Percentiles rank a stretch among this genome's conserved stretches.
These are phyloP conservation scores for Hypoxylon lenormandii DNA, from an alignment of 495 filamentous ascomycete genomes.

Conservation along the genomic window DNA sequence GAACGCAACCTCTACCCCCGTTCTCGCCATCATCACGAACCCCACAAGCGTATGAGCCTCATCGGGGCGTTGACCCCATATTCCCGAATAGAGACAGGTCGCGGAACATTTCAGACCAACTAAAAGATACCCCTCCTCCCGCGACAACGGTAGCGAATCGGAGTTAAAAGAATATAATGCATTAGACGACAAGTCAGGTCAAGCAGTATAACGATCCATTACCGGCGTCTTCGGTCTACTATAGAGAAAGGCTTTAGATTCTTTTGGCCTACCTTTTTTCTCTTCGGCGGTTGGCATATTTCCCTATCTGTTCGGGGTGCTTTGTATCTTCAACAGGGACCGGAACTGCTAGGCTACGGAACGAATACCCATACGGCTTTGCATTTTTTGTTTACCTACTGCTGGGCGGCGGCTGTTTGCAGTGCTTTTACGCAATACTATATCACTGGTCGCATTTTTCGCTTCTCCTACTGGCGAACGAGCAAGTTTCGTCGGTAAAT, in stretches of 20 bases:
- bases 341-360: conserved; percentile 31
- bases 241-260: conserved; percentile 25
- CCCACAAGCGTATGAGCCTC: conserved; percentile 42
- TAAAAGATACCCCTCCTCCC: conserved; percentile 45
- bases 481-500: conserved; percentile 3
- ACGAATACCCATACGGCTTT: conserved; percentile 42
- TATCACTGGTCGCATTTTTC: conserved; percentile 26
- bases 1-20: conserved; percentile 44
- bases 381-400: conserved; percentile 24
- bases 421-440: conserved; percentile 10
- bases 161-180: conserved; percentile 36
- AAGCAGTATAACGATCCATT: conserved; percentile 28
- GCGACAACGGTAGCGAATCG: conserved; percentile 50
- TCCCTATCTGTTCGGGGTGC: conserved; percentile 16
- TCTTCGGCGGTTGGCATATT: conserved; percentile 17
- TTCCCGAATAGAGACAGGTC: conserved; percentile 51
- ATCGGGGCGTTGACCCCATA: conserved; percentile 47
- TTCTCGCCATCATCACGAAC: conserved; percentile 46
- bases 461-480: conserved; percentile 13
- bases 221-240: conserved; percentile 21
- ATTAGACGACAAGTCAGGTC: conserved; percentile 30
- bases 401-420: conserved; percentile 39
- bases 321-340: conserved; percentile 26
- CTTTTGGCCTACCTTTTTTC: conserved; percentile 24
- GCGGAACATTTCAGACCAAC: conserved; percentile 45